phyloP scores from a whole-genome alignment of 2,329 filamentous ascomycete species.

The Shiraia bambusicola region DNA sequence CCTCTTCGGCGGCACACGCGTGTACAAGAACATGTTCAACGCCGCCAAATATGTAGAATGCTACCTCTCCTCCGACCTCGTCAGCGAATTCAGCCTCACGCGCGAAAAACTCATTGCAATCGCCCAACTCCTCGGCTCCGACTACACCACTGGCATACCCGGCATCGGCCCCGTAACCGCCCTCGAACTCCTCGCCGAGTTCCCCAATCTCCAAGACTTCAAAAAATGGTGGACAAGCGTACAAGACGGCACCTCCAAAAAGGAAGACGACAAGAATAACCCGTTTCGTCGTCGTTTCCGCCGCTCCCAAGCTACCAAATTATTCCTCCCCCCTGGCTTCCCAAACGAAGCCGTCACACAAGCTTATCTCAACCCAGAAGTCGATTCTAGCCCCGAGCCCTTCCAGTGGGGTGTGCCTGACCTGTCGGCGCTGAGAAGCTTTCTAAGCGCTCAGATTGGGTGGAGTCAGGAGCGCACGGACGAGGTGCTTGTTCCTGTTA shows the following conservation, averaged over 20 bases:
- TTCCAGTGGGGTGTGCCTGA: conserved; percentile 98
- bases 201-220: conserved; percentile 74
- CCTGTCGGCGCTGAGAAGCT: conserved; percentile 77
- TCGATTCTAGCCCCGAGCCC: conserved; percentile 72
- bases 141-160: conserved; percentile 90
- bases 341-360: conserved; percentile 75
- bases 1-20: conserved; percentile 89
- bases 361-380: conserved; percentile 84
- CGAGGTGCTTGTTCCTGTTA: conserved; percentile 92
- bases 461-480: conserved; percentile 92
- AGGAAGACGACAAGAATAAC: conserved; percentile 56
- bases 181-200: conserved; percentile 90
- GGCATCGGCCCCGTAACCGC: conserved; percentile 94
- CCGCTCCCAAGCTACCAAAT: conserved; percentile 73
- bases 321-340: conserved; percentile 81
- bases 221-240: conserved; percentile 83
- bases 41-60: conserved; percentile 97
- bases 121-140: conserved; percentile 86
- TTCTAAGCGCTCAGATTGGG: conserved; percentile 88
- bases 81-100: conserved; percentile 84
- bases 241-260: conserved; percentile 66
- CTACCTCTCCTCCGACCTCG: conserved; percentile 80
- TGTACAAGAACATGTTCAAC: conserved; percentile 99
- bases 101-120: conserved; percentile 86
- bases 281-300: conserved; percentile 85